A percentile compares a stretch with the other conserved stretches of the same genome.
Conservation (phyloP, 208 protist species). For the Tritrichomonas musculus region DNA sequence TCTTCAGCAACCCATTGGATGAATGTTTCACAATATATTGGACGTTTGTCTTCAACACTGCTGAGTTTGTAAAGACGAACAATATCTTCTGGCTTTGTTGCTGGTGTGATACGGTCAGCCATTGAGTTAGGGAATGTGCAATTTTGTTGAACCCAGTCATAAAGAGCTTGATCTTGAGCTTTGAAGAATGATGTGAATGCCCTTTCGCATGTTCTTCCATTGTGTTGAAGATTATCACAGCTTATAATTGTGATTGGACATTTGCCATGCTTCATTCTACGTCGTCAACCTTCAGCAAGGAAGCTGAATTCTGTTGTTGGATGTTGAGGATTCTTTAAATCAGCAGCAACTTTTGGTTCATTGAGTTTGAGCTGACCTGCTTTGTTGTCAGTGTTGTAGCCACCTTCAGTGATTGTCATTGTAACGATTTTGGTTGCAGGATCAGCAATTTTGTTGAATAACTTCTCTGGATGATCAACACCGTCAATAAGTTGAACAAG, state of each 20-base stretch:
- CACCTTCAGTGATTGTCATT: slow-evolving; percentile 44
- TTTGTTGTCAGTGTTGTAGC: slow-evolving; percentile 28
- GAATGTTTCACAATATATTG: slow-evolving; percentile 33
- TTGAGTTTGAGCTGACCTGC: not conserved
- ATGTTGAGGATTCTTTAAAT: not conserved
- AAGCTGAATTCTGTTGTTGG: slow-evolving; percentile 32
- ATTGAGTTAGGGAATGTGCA: slow-evolving; percentile 39
- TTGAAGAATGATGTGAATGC: not conserved
- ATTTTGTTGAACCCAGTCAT: slow-evolving; percentile 14
- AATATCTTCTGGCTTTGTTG: not conserved
- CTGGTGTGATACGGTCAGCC: slow-evolving; percentile 44
- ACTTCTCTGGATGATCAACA: not conserved
- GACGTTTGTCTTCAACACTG: not conserved
- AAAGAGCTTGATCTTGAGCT: not conserved
- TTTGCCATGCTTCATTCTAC: not conserved
- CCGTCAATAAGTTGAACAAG: not conserved
- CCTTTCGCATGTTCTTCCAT: not conserved
- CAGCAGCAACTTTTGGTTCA: not conserved
- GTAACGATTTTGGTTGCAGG: slow-evolving; percentile 17
- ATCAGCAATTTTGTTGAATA: slow-evolving; percentile 13
- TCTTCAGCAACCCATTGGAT: slow-evolving; percentile 43
- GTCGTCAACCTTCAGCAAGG: slow-evolving; percentile 9
- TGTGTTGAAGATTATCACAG: slow-evolving; percentile 44
- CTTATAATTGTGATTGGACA: slow-evolving; percentile 37
- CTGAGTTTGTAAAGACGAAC: not conserved